Base-by-base conservation (phyloP, 2,329 filamentous ascomycete species). In the Talaromyces sp. region DNA sequence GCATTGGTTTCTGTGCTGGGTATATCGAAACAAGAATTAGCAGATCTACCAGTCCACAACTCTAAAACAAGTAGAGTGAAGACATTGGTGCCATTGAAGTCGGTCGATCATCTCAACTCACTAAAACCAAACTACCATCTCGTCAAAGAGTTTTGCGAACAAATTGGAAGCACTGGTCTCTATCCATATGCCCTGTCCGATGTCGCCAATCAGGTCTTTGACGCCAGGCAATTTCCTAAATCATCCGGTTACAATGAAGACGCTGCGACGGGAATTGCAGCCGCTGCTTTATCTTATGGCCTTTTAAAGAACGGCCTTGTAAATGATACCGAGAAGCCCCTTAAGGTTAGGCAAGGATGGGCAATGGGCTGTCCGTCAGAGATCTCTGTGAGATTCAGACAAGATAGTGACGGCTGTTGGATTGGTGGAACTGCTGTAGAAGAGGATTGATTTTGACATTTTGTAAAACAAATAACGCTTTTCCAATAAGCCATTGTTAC, bases 201-300 rank as follows among this genome's bases (percentile, higher is more conserved):
- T 22, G n/a, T 55, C 0, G 49, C 25, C n/a, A 36, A 56, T 1
- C 61, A 66, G 17, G 22, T 64, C 27, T 27, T 67, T 19, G 54
- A 61, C 44, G 58, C 65, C 19, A 57, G 61, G 5, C 62, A 67
- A 47, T 62, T 66, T 36, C 59, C 63, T 2, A 53, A 53, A 28
- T 54, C 52, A 2, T 49, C 33, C 27, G 59, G 64, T 17, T 64
- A 65, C 55, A 9, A 33, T 2, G 64, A 67, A 42, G 61, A 67
- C 42, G 58, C 58, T 28, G 60, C 61, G 7, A 66, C 62, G 22
- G 22, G 22, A 22, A 22, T 22, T 22, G 22, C 22, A 22, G 22
- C 22, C 13, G 58, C 63, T 9, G 63, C 61, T 25, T 56, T 67
- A 3, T 27, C 51, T 4, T 67, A 63, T 58, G 55, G 49, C 1